These are phyloP conservation scores for Neopestalotiopsis sp. DNA, from an alignment of 2,329 filamentous ascomycete genomes.

Conservation along the genomic window DNA sequence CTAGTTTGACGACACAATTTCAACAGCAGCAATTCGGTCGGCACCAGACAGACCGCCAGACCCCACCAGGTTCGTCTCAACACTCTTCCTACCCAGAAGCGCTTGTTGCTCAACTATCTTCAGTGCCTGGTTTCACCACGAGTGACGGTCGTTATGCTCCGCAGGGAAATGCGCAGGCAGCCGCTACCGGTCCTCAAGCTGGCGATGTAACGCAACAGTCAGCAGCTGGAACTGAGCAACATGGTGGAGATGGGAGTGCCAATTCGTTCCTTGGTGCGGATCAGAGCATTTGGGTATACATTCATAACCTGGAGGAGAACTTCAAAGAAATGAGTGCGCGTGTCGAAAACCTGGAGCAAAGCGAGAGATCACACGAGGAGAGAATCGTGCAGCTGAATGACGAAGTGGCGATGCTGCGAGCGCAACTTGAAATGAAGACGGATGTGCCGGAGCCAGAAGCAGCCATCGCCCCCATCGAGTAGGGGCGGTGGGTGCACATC, in stretches of 20 bases:
- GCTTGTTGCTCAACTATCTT: conserved; percentile 32
- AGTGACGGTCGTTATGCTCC: conserved; percentile 37
- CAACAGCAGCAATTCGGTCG: conserved; percentile 69
- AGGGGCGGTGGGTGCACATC: too few species aligned
- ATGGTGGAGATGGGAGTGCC: conserved; percentile 63
- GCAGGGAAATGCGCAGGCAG: conserved; percentile 24
- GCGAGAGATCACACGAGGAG: conserved; percentile 43
- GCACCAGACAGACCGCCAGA: conserved; percentile 59
- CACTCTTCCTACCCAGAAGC: conserved; percentile 31
- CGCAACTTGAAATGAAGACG: conserved; percentile 36
- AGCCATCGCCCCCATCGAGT: not conserved
- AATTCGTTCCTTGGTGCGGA: conserved; percentile 69
- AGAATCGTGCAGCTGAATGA: conserved; percentile 42
- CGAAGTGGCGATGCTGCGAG: conserved; percentile 40
- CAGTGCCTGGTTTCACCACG: conserved; percentile 36
- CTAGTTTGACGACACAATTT: conserved; percentile 69
- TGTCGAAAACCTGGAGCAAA: conserved; percentile 47
- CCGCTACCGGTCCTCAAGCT: conserved; percentile 31
- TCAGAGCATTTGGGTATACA: conserved; percentile 73
- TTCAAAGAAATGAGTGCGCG: conserved; percentile 53
- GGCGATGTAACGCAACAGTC: conserved; percentile 35
- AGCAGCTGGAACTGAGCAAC: conserved; percentile 58
- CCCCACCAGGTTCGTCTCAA: conserved; percentile 57
- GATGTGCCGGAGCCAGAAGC: conserved; percentile 22
- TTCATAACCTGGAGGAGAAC: conserved; percentile 71